Conservation (phyloP, 257 asterid genomes). For the Prunella vulgaris region DNA sequence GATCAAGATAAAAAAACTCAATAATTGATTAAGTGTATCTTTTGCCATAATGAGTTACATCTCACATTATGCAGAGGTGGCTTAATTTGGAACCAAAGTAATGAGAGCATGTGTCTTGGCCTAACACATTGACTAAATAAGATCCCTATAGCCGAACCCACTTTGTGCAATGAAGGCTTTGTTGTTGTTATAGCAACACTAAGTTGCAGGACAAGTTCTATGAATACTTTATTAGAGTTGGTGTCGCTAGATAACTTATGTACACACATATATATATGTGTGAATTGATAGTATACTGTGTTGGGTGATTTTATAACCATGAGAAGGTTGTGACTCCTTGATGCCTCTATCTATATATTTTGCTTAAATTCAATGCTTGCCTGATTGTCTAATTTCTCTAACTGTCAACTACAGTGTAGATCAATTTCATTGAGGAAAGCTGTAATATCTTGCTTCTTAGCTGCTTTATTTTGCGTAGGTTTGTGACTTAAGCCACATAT, state of each 20-base stretch:
- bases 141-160: neutral
- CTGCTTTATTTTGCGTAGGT: constrained; percentile 73
- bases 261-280: neutral
- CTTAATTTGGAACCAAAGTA: neutral
- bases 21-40: neutral
- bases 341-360: neutral
- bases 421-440: constrained; percentile 83
- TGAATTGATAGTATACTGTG: neutral
- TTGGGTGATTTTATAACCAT: neutral
- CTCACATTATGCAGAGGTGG: constrained; percentile 5
- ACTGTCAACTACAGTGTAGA: constrained; percentile 53
- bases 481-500: constrained; percentile 27
- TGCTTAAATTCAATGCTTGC: constrained; percentile 1
- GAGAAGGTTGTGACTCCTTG: constrained; percentile 4
- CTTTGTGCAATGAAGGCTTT: neutral
- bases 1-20: neutral
- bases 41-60: neutral
- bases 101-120: neutral
- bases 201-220: neutral
- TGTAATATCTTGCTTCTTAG: constrained; percentile 44
- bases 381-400: constrained; percentile 7
- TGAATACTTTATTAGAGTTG: constrained; percentile 3
- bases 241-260: neutral
- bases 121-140: neutral
- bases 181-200: neutral